Percentiles rank a stretch among this genome's conserved stretches.
Evolutionary conservation across 257 asterid genomes (phyloP).

Genomic region (Nicotiana tomentosiformis): DNA sequence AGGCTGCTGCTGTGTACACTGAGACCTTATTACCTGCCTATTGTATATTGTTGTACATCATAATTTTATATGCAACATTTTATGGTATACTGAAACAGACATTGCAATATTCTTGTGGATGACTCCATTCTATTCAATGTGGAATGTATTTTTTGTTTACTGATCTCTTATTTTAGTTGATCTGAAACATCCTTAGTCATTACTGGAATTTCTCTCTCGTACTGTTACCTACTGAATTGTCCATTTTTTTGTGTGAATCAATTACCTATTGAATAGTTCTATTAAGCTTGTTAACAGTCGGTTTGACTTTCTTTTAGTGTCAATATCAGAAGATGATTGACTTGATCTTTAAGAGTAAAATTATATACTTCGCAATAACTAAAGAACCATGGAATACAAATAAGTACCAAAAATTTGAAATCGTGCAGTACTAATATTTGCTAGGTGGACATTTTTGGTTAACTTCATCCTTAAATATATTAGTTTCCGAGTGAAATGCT

Average conservation of each 20-base stretch:
- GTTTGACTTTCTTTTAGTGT: neutral
- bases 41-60: neutral
- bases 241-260: neutral
- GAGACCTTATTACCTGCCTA: neutral
- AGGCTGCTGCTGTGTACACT: neutral
- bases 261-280: neutral
- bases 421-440: no score
- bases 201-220: neutral
- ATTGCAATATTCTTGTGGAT: neutral
- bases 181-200: no score
- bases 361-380: neutral
- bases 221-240: neutral
- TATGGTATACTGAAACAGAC: neutral
- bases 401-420: no score
- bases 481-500: no score
- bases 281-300: neutral
- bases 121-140: neutral
- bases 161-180: neutral
- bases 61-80: neutral
- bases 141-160: neutral
- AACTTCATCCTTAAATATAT: no score
- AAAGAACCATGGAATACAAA: neutral
- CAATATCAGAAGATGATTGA: neutral
- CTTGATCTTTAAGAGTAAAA: neutral
- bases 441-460: no score